A percentile compares a stretch with the other conserved stretches of the same genome.
Evolutionary conservation across 441 rosid genomes (phyloP).

Genomic region (Flueggea neowawraea): DNA sequence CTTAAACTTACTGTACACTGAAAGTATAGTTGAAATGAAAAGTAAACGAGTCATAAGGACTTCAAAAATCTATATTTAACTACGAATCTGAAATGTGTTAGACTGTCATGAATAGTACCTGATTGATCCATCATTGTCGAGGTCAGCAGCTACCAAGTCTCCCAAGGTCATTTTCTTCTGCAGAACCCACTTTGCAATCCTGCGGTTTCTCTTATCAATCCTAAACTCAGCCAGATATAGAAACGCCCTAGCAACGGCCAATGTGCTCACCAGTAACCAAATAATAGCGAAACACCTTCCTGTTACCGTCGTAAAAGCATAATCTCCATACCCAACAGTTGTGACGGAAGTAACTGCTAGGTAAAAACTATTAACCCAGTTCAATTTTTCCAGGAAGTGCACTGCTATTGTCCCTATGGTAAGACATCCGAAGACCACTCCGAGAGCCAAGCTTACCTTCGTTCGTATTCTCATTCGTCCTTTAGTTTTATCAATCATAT

Average conservation of each 20-base stretch:
- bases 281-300: constrained; percentile 65
- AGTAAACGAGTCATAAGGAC: no score
- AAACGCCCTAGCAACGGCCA: constrained; percentile 68
- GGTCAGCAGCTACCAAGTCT: constrained; percentile 70
- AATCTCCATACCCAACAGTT: constrained; percentile 73
- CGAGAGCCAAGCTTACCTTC: constrained; percentile 54
- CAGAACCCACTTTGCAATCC: constrained; percentile 60
- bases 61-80: no score
- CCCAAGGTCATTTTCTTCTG: constrained; percentile 62
- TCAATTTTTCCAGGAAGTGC: constrained; percentile 41
- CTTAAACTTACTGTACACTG: no score
- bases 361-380: constrained; percentile 65
- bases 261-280: constrained; percentile 56
- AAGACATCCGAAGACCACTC: constrained; percentile 42
- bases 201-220: constrained; percentile 54
- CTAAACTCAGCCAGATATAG: constrained; percentile 53
- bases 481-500: constrained; percentile 52
- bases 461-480: constrained; percentile 68
- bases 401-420: constrained; percentile 41
- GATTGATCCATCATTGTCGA: constrained; percentile 64
- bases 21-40: no score
- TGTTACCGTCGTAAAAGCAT: constrained; percentile 32
- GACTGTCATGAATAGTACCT: constrained; percentile 38
- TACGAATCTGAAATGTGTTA: not conserved
- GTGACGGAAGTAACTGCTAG: constrained; percentile 67